Percentiles rank a stretch among this genome's conserved stretches.
These are phyloP conservation scores for Globisporangium rhizosaccharum DNA, from an alignment of 352 stramenopile species.

Conservation along the genomic window DNA sequence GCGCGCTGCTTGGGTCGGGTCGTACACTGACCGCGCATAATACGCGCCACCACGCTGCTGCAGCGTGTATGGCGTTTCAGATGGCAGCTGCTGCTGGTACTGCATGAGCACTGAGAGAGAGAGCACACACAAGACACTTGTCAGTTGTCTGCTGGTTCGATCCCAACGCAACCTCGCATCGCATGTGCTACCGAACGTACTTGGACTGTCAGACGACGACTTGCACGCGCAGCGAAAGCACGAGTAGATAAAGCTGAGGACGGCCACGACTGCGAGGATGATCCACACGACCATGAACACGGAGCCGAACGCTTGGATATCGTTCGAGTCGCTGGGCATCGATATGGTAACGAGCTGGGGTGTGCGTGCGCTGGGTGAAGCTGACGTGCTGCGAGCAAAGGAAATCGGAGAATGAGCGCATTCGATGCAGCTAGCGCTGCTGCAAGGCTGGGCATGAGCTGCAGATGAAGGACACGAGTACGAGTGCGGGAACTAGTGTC, in stretches of 20 bases:
- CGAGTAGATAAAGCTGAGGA: not conserved
- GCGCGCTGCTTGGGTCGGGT: not conserved
- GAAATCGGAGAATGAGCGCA: not conserved
- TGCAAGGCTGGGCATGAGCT: no score
- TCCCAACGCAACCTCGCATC: not conserved
- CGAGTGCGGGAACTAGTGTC: no score
- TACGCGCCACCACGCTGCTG: conserved; percentile 1
- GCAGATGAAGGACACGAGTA: no score
- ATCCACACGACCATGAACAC: not conserved
- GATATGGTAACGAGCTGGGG: not conserved
- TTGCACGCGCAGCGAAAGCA: not conserved
- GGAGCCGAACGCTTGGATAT: not conserved
- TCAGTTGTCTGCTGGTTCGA: not conserved
- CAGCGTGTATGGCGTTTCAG: not conserved
- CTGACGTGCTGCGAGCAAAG: not conserved
- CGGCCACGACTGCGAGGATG: not conserved
- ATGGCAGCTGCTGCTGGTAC: not conserved
- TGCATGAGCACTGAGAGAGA: not conserved
- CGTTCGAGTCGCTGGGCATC: not conserved
- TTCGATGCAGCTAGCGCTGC: not conserved
- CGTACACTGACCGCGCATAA: not conserved
- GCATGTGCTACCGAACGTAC: not conserved
- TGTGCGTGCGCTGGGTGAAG: not conserved
- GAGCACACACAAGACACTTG: not conserved
- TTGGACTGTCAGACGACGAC: not conserved